A percentile compares a stretch with the other conserved stretches of the same genome.
These are phyloP conservation scores for Davidsoniella virescens DNA, from an alignment of 2,329 filamentous ascomycete genomes.

Conservation along the genomic window DNA sequence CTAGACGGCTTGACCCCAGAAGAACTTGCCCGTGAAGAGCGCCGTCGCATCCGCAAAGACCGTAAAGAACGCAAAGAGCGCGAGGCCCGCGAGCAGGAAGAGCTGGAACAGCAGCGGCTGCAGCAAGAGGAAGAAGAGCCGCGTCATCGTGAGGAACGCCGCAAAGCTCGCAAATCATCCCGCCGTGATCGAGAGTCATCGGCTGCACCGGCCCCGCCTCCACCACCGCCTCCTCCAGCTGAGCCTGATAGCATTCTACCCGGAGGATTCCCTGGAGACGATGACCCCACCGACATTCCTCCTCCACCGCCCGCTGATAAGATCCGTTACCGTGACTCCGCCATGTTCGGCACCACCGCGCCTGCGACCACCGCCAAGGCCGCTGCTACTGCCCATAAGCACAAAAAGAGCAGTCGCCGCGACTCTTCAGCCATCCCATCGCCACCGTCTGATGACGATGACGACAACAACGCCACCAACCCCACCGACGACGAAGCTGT, in stretches of 20 bases:
- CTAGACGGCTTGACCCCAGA: neutral
- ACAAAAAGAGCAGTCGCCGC: conserved; percentile 4
- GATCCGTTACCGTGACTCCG: conserved; percentile 27
- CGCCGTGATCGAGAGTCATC: neutral
- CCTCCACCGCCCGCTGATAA: conserved; percentile 19
- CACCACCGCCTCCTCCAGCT: conserved; percentile 2
- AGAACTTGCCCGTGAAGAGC: conserved; percentile 9
- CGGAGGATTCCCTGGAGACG: conserved; percentile 41
- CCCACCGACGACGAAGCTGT: conserved; percentile 31
- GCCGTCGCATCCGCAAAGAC: conserved; percentile 11
- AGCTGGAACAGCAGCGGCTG: neutral
- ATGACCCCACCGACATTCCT: conserved; percentile 16
- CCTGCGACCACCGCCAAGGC: conserved; percentile 17
- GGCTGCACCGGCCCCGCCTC: neutral
- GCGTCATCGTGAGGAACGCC: conserved; percentile 4
- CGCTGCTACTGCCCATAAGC: neutral
- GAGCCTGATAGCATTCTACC: conserved; percentile 26
- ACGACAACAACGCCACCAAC: conserved; percentile 15
- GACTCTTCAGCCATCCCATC: conserved; percentile 10
- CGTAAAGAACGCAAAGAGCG: conserved; percentile 6
- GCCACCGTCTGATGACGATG: conserved; percentile 23
- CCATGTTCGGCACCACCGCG: conserved; percentile 34
- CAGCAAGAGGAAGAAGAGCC: conserved; percentile 6
- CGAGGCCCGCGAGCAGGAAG: conserved; percentile 4
- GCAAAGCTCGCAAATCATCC: conserved; percentile 3